Conservation (phyloP, 208 protist species). For the Histomonas meleagridis region DNA sequence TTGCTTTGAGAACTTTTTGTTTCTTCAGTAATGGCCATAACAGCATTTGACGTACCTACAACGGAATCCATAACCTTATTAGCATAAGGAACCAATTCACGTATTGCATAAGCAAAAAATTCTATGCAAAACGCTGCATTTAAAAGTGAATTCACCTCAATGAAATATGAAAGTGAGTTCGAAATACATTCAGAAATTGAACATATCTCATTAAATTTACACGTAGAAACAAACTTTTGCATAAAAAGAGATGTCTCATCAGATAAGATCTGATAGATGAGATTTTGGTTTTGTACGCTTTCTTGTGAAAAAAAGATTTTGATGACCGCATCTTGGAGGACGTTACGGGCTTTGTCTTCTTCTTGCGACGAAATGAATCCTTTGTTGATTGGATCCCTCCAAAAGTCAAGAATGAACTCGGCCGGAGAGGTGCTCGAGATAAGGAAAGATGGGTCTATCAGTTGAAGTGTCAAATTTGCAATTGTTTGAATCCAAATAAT, state of each 20-base stretch:
- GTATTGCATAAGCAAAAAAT: background rate
- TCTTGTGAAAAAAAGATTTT: background rate
- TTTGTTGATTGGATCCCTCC: background rate
- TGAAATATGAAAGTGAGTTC: background rate
- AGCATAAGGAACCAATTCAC: background rate
- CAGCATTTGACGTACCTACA: background rate
- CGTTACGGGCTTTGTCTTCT: background rate
- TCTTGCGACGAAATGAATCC: background rate
- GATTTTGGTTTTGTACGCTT: background rate
- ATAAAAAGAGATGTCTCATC: background rate
- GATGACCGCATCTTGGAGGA: background rate
- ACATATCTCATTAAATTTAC: background rate
- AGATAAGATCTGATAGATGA: background rate
- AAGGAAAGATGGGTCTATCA: background rate
- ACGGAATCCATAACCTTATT: background rate
- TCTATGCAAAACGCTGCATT: background rate
- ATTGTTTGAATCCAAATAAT: background rate
- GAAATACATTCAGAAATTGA: background rate
- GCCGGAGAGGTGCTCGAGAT: too few relatives aligned
- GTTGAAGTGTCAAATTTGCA: background rate
- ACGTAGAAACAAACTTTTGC: background rate
- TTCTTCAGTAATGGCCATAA: too few relatives aligned
- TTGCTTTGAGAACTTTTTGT: too few relatives aligned
- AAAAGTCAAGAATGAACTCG: background rate
- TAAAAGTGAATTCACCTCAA: background rate